Evolutionary conservation across 768 basidiomycete species (phyloP).

Genomic region (Leccinum rimulosum): DNA sequence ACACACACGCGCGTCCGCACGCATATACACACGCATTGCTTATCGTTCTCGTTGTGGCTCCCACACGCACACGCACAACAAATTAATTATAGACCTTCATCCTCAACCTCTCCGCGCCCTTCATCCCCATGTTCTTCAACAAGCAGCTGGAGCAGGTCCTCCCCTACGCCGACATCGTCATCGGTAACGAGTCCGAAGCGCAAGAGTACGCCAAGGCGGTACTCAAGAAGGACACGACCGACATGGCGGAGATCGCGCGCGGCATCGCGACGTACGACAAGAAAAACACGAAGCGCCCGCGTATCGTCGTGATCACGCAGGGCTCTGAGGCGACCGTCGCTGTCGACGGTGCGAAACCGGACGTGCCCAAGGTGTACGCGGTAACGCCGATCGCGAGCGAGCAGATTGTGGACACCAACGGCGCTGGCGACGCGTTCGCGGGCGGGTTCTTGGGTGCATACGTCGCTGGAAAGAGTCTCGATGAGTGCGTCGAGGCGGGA

Average conservation of each 20-base stretch:
- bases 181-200: conserved; percentile 95
- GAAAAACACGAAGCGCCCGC: conserved; percentile 78
- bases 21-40: not conserved
- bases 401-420: conserved; percentile 94
- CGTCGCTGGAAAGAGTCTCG: conserved; percentile 72
- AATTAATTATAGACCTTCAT: conserved; percentile 64
- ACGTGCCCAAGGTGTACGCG: conserved; percentile 48
- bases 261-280: conserved; percentile 63
- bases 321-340: conserved; percentile 78
- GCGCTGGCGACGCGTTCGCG: conserved; percentile 96
- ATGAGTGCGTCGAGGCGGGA: conserved; percentile 78
- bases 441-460: conserved; percentile 92
- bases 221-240: conserved; percentile 62
- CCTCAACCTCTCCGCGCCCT: conserved; percentile 95
- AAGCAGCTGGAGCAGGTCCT: conserved; percentile 77
- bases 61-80: not conserved
- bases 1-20: not conserved
- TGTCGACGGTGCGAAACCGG: conserved; percentile 57
- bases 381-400: conserved; percentile 58
- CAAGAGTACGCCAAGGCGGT: conserved; percentile 77
- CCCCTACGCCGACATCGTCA: conserved; percentile 83
- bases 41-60: not conserved
- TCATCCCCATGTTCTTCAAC: conserved; percentile 93
- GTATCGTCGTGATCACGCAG: conserved; percentile 88
- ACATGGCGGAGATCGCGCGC: conserved; percentile 67